Conservation (phyloP, 257 asterid species). For the Solanum commersonii region DNA sequence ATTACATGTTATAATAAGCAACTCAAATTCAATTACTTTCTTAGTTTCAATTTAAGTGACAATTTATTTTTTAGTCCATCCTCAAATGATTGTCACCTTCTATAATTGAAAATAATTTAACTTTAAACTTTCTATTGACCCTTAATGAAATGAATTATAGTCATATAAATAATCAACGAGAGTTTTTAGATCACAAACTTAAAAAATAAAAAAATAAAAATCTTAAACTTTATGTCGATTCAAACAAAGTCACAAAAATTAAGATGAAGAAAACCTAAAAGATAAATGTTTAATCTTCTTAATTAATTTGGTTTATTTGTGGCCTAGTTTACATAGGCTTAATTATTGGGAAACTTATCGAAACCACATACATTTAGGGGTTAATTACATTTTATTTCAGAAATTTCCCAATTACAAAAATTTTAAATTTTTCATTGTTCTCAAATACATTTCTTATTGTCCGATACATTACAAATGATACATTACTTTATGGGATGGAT, state of each 20-base stretch:
- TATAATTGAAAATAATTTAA: background rate
- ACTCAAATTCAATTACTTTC: background rate
- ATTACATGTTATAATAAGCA: background rate
- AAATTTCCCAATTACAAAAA: background rate
- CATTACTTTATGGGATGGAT: background rate
- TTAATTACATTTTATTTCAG: background rate
- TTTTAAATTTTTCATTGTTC: background rate
- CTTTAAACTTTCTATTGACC: background rate
- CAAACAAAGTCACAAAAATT: background rate
- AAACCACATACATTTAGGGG: background rate
- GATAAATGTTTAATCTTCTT: background rate
- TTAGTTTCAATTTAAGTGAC: background rate
- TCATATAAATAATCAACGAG: background rate
- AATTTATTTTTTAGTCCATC: background rate
- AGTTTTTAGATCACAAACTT: background rate
- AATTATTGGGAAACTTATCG: background rate
- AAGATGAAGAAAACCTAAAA: background rate
- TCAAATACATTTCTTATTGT: too few relatives aligned
- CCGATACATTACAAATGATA: too few relatives aligned
- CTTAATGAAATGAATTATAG: background rate
- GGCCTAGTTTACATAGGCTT: background rate
- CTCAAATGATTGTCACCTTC: background rate
- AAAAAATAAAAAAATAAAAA: rapidly evolving
- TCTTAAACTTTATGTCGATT: background rate
- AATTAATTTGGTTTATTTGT: background rate